Percentiles rank a stretch among this genome's conserved stretches.
These are phyloP conservation scores for Corymbia citriodora DNA, from an alignment of 441 rosid genomes.

Conservation along the genomic window DNA sequence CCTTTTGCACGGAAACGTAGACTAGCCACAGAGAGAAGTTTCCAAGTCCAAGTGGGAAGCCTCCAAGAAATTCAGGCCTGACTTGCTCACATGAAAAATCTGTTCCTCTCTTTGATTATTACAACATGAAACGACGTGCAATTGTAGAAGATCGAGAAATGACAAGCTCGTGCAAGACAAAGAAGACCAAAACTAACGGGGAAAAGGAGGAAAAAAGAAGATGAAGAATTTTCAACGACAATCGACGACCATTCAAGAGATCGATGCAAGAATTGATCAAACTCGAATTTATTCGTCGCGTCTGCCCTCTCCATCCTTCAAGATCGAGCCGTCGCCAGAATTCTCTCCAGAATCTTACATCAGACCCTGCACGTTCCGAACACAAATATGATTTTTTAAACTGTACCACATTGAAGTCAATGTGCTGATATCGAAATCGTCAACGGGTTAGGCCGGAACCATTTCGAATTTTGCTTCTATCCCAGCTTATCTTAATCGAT, in stretches of 20 bases:
- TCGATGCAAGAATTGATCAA: not conserved
- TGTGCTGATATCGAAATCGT: not conserved
- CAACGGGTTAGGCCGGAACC: not conserved
- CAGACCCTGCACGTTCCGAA: not conserved
- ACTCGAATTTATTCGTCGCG: not conserved
- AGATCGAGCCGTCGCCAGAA: not conserved
- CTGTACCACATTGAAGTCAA: not conserved
- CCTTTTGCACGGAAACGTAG: not conserved
- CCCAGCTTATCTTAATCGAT: not conserved
- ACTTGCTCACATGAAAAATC: not conserved
- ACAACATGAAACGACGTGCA: not conserved
- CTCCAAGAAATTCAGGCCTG: not conserved
- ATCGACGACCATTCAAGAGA: not conserved
- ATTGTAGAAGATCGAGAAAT: not conserved
- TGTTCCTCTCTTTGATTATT: not conserved
- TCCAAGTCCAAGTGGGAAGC: not conserved
- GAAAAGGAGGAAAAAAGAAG: fast-evolving
- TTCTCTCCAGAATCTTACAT: not conserved
- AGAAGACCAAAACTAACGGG: not conserved
- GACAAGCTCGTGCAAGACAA: not conserved
- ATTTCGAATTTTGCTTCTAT: not conserved
- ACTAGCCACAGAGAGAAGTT: not conserved
- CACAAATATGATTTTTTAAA: not conserved
- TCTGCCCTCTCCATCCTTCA: not conserved
- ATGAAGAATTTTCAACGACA: not conserved